Evolutionary conservation across 2,329 filamentous ascomycete species (phyloP), one percentile per base, ranked within the genome.

Genomic region (Pseudohalonectria lignicola): DNA sequence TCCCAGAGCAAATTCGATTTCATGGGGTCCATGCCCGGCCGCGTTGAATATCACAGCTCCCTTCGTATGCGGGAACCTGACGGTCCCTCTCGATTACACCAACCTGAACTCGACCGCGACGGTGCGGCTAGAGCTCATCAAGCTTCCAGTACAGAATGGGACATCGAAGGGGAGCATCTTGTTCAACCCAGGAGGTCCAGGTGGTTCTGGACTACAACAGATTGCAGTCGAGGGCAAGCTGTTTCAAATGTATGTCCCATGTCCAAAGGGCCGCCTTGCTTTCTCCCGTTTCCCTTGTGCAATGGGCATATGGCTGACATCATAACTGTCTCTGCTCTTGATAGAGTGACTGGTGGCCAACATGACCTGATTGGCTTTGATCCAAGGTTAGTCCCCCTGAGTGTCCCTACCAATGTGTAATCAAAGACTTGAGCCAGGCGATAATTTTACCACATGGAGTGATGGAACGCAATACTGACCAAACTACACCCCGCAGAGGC

Each of bases 181-280:
- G 18, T 38, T 56, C 37, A 58, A 58, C 39, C 52, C 47, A 40
- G 51, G 52, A 13, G 53, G 53, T 0, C 53, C 53, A 1, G 46
- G 54, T 19, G 18, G 26, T 17, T 17, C 30, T 31, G 30, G 19
- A 18, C 30, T 4, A 4, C 8, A 31, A 11, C 15, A 17, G 30
- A n/a, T n/a, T n/a, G n/a, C n/a, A n/a, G n/a, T n/a, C n/a, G n/a
- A n/a, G n/a, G n/a, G n/a, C n/a, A n/a, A n/a, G n/a, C n/a, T n/a
- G n/a, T n/a, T n/a, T n/a, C n/a, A n/a, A n/a, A n/a, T n/a, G n/a
- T n/a, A n/a, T n/a, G n/a, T n/a, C n/a, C n/a, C n/a, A n/a, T n/a
- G n/a, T n/a, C n/a, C n/a, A n/a, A n/a, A n/a, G n/a, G n/a, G n/a
- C n/a, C n/a, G n/a, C n/a, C n/a, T n/a, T n/a, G n/a, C n/a, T n/a